Evolutionary conservation across 1,284 basidiomycete genomes (phyloP).

Genomic region (Cutaneotrichosporon sp.): DNA sequence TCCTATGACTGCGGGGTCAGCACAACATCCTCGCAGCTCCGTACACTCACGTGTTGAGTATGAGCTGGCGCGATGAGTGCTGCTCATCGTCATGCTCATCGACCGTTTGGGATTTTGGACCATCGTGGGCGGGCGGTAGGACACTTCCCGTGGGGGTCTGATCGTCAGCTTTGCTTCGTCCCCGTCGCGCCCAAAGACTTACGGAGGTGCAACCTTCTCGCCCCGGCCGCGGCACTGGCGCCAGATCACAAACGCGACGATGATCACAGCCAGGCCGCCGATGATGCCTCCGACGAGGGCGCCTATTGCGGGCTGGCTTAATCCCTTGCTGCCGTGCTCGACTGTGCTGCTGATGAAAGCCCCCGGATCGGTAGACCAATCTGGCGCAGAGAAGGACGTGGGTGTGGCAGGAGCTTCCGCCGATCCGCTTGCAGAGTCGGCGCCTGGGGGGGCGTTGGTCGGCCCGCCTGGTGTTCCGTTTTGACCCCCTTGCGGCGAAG

Average conservation of each 20-base stretch:
- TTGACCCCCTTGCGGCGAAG: not conserved
- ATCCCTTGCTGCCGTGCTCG: slow-evolving; percentile 14
- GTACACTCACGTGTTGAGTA: slow-evolving; percentile 39
- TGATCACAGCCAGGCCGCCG: slow-evolving; percentile 35
- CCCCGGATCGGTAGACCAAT: slow-evolving; percentile 11
- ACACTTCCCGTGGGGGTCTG: slow-evolving; percentile 42
- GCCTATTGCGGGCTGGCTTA: slow-evolving; percentile 45
- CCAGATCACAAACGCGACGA: slow-evolving; percentile 33
- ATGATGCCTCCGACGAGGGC: slow-evolving; percentile 48
- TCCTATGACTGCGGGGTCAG: slow-evolving; percentile 22
- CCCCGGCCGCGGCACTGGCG: slow-evolving; percentile 34
- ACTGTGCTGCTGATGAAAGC: slow-evolving; percentile 14
- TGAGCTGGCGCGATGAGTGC: slow-evolving; percentile 28
- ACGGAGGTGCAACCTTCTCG: slow-evolving; percentile 48
- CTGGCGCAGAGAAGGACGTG: slow-evolving; percentile 20
- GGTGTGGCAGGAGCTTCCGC: not conserved
- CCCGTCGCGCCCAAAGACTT: slow-evolving; percentile 20
- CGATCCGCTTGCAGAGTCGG: not conserved
- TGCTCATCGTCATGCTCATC: slow-evolving; percentile 11
- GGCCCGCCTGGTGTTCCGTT: not conserved
- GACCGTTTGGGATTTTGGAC: slow-evolving; percentile 13
- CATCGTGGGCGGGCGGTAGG: slow-evolving; percentile 12
- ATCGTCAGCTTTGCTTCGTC: slow-evolving; percentile 9
- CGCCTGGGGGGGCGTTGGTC: not conserved
- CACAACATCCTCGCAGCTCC: not conserved